Conservation (phyloP, 225 moss, liverwort and hornwort genomes). For the Climacium dendroides region DNA sequence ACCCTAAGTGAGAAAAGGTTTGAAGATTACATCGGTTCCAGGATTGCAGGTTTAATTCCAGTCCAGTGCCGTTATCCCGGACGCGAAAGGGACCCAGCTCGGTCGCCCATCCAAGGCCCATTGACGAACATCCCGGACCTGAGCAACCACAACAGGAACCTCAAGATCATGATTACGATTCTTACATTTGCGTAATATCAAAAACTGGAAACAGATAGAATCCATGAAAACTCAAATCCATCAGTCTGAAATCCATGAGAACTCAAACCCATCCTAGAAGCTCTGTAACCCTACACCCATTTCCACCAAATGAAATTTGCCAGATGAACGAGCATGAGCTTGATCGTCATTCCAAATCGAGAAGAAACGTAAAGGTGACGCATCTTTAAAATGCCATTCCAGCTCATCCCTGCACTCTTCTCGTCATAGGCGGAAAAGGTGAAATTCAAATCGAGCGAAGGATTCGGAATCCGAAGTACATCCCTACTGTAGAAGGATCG, state of each 20-base stretch:
- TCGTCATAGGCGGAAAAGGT: not conserved
- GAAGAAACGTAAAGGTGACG: not conserved
- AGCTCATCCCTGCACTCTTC: not conserved
- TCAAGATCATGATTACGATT: not conserved
- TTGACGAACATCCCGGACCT: conserved; percentile 86
- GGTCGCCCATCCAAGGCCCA: conserved; percentile 60
- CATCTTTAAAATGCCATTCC: not conserved
- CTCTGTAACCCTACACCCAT: not conserved
- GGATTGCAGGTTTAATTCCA: conserved; percentile 36
- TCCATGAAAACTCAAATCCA: not conserved
- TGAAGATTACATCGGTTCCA: conserved; percentile 36
- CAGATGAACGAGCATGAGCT: not conserved
- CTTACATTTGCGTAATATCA: not conserved
- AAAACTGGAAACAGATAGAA: not conserved
- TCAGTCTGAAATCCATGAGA: not conserved
- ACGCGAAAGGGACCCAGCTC: conserved; percentile 72
- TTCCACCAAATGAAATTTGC: not conserved
- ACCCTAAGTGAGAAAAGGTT: not conserved
- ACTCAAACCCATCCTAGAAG: not conserved
- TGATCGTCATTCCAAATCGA: not conserved
- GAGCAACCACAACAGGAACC: not conserved
- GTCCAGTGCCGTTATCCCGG: conserved; percentile 35
- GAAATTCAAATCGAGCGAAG: not conserved
- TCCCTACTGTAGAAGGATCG: not conserved
- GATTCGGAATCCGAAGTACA: not conserved